phyloP scores from a whole-genome alignment of 352 stramenopile genomes.

The Phytopythium mirpurense region DNA sequence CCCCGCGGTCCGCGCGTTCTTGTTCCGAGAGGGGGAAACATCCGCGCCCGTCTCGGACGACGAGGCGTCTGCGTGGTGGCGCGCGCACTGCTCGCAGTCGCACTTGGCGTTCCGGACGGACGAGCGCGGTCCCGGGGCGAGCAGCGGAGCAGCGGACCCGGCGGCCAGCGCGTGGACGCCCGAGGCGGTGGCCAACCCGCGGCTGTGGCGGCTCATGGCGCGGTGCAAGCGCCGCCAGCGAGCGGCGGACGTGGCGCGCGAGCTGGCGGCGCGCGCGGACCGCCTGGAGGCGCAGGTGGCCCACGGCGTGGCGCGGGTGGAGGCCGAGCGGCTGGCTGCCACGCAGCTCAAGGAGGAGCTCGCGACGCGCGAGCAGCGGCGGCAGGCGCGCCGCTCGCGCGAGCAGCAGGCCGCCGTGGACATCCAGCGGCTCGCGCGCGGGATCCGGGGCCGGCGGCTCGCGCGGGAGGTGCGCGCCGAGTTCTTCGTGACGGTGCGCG shows the following conservation, averaged over 20 bases:
- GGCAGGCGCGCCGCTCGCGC: constrained; percentile 23
- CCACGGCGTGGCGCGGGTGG: constrained; percentile 43
- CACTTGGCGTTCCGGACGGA: constrained; percentile 15
- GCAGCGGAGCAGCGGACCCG: constrained; percentile 11
- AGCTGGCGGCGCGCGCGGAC: constrained; percentile 17
- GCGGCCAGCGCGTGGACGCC: constrained; percentile 24
- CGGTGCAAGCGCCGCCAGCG: constrained; percentile 9
- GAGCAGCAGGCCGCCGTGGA: constrained; percentile 31
- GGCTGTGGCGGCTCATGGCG: constrained; percentile 35
- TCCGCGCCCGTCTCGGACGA: constrained; percentile 17
- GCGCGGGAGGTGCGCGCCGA: constrained; percentile 44
- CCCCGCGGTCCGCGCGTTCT: constrained; percentile 36
- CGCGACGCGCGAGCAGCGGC: constrained; percentile 16
- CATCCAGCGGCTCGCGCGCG: constrained; percentile 53
- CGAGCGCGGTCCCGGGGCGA: background rate
- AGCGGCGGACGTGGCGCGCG: constrained; percentile 12
- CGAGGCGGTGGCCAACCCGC: constrained; percentile 40
- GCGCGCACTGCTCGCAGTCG: constrained; percentile 46
- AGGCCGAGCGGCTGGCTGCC: constrained; percentile 50
- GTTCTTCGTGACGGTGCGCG: constrained; percentile 69
- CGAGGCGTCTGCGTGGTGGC: constrained; percentile 52
- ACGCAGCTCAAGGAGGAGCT: constrained; percentile 42
- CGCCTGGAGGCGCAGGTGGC: constrained; percentile 18
- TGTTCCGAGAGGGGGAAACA: constrained; percentile 9
- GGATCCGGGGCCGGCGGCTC: constrained; percentile 26